These are phyloP conservation scores for Fusarium pseudograminearum DNA, from an alignment of 2,329 filamentous ascomycete species.

Conservation along the genomic window DNA sequence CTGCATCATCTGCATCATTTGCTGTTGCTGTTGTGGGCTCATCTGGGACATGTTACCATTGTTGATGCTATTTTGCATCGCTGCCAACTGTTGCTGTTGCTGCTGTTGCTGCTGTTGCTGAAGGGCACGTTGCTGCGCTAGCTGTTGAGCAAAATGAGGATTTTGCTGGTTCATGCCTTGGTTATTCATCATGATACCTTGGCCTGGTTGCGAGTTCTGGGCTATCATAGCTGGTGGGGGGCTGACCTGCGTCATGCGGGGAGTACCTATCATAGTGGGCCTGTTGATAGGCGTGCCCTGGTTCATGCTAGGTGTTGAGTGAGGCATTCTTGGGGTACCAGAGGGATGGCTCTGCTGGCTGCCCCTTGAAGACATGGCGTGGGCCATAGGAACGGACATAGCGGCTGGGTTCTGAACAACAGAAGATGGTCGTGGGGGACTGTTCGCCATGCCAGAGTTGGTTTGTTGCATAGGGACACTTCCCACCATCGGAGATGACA, in stretches of 20 bases:
- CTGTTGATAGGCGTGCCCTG: constrained; percentile 70
- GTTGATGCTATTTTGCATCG: constrained; percentile 54
- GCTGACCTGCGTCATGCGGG: constrained; percentile 72
- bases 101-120: constrained; percentile 57
- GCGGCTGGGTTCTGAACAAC: constrained; percentile 70
- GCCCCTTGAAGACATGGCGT: constrained; percentile 72
- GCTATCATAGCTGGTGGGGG: constrained; percentile 71
- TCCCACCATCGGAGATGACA: constrained; percentile 74
- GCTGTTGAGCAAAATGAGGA: constrained; percentile 58
- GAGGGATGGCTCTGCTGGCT: constrained; percentile 75
- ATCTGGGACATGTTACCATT: constrained; percentile 55
- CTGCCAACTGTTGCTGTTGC: constrained; percentile 56
- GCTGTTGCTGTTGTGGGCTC: constrained; percentile 56
- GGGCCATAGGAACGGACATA: constrained; percentile 70
- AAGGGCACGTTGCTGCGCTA: constrained; percentile 61
- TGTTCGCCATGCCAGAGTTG: constrained; percentile 75
- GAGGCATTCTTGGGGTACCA: constrained; percentile 72
- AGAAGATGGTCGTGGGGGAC: constrained; percentile 74
- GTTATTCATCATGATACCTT: constrained; percentile 65
- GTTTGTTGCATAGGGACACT: constrained; percentile 73
- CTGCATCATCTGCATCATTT: constrained; percentile 55
- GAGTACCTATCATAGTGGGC: constrained; percentile 66
- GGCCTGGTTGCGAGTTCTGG: constrained; percentile 66
- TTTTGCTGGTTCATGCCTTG: constrained; percentile 57
- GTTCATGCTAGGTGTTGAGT: constrained; percentile 70